Evolutionary conservation across 169 alveolate genomes (phyloP), one percentile per base, ranked within the genome.

Genomic region (Plasmodium vivax): DNA sequence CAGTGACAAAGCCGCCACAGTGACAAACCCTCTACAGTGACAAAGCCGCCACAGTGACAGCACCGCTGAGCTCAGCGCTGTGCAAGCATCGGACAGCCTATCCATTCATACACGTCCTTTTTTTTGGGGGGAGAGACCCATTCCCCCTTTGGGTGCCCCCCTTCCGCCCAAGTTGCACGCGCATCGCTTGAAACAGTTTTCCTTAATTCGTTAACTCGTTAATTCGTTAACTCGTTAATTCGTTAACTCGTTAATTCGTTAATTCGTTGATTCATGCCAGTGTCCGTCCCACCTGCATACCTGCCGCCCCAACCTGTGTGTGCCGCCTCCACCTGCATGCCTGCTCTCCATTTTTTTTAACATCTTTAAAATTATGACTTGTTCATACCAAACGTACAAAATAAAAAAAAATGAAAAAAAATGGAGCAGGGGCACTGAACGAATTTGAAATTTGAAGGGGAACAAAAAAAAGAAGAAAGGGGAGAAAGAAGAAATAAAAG

Each of bases 311-410:
- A n/a, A n/a, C n/a, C 8, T 80, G 19, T 80, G 23, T n/a, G 6
- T 45, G 45, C 10, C 9, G 23, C n/a, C 54, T 43, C 19, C 12
- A 19, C 68, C 19, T 10, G 9, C 43, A 19, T 62, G n/a, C 45
- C n/a, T 56, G n/a, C 14, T 83, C 43, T 38, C 47, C 12, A 34
- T 62, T 56, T 30, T 56, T 62, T 47, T 54, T 54, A 19, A 30
- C 68, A n/a, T 83, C 56, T 1, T 83, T 83, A 58, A 83, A 62
- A 83, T 62, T 62, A 41, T 68, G 34, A 82, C 88, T 30, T 82
- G 54, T 41, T 82, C 88, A 51, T 51, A 82, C 23, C 6, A 43
- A 82, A 54, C 34, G 36, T 62, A 74, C 43, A 38, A 38, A 74
- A 74, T 74, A 32, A 12, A 32, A 32, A 74, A n/a, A 12, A 14